Evolutionary conservation across 805 yeast genomes (phyloP).

Genomic region (Hanseniaspora singularis): DNA sequence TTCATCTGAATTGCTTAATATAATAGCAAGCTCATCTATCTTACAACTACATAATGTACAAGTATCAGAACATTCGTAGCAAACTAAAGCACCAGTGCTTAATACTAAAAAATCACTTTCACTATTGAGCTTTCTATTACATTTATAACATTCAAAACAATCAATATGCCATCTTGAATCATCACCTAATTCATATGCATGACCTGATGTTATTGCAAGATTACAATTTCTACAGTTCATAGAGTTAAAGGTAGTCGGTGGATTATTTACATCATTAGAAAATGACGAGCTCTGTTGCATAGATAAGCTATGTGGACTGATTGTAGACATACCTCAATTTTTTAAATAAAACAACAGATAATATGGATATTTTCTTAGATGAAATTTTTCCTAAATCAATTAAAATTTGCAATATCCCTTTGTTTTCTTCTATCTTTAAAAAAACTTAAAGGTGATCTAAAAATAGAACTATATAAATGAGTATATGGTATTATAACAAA

Average conservation of each 20-base stretch:
- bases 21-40: conserved; percentile 83
- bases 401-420: too few relatives aligned
- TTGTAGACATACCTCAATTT: too few relatives aligned
- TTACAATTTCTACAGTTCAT: conserved; percentile 34
- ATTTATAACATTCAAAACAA: conserved; percentile 83
- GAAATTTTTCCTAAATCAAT: too few relatives aligned
- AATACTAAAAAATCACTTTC: conserved; percentile 81
- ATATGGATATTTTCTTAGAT: too few relatives aligned
- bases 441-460: too few relatives aligned
- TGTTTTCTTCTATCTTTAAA: too few relatives aligned
- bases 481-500: too few relatives aligned
- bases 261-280: background rate
- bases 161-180: conserved; percentile 84
- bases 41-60: conserved; percentile 76
- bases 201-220: conserved; percentile 66
- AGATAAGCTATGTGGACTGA: too few relatives aligned
- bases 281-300: too few relatives aligned
- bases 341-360: too few relatives aligned
- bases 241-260: background rate
- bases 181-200: conserved; percentile 88
- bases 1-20: conserved; percentile 70
- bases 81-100: conserved; percentile 84
- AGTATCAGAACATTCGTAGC: conserved; percentile 83
- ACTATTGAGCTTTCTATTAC: conserved; percentile 66
- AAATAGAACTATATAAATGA: too few relatives aligned